Percentiles rank a stretch among this genome's conserved stretches.
Conservation (phyloP, 2,329 filamentous ascomycete species). For the Falciphora oryzae region DNA sequence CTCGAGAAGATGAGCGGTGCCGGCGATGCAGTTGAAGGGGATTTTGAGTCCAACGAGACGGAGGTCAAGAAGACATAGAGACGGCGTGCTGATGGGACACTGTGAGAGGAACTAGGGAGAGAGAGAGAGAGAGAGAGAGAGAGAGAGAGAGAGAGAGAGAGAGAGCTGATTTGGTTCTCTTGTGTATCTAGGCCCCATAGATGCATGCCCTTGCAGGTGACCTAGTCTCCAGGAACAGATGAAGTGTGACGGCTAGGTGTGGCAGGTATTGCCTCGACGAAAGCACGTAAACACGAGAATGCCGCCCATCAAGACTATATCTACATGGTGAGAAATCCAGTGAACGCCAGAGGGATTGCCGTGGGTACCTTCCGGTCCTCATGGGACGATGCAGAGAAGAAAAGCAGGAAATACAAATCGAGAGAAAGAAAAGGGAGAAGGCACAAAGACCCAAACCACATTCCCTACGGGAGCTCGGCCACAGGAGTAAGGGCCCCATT, state of each 20-base stretch:
- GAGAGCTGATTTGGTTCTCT: neutral
- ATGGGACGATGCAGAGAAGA: neutral
- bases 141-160: neutral
- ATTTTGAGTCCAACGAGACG: neutral
- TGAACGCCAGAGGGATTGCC: neutral
- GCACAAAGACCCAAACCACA: neutral
- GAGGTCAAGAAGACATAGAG: neutral
- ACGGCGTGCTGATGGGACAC: no score
- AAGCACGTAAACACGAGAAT: neutral
- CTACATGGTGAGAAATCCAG: neutral
- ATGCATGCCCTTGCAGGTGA: neutral
- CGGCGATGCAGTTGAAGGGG: neutral
- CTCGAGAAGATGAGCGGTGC: neutral
- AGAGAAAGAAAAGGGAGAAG: neutral
- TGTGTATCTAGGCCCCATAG: neutral
- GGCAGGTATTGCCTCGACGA: neutral
- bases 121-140: neutral
- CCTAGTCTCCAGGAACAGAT: no score
- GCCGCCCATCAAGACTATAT: neutral
- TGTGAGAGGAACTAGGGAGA: no score
- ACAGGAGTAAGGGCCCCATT: constrained; percentile 6
- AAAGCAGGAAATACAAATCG: neutral
- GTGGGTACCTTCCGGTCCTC: no score
- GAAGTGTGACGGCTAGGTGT: no score
- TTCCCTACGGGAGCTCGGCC: constrained; percentile 1